Evolutionary conservation across 1,139 yeast species (phyloP).

Genomic region (Hanseniaspora sp.): DNA sequence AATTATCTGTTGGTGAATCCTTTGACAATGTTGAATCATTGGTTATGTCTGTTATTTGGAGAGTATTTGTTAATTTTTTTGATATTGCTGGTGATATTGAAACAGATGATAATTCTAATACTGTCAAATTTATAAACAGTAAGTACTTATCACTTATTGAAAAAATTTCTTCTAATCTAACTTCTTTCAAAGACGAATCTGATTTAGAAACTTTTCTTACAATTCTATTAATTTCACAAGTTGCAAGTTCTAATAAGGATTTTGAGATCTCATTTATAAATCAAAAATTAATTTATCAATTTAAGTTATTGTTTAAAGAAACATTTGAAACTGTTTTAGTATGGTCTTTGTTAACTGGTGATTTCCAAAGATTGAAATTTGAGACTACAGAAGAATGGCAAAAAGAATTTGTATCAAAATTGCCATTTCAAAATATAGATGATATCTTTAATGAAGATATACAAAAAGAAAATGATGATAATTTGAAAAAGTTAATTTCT

Average conservation of each 20-base stretch:
- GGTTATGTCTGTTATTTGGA: slow-evolving; percentile 5
- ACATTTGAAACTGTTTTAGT: slow-evolving; percentile 44
- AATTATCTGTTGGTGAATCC: slow-evolving; percentile 2
- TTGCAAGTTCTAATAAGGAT: neutral
- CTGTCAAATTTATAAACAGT: neutral
- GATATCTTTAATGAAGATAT: slow-evolving; percentile 26
- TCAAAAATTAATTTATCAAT: neutral
- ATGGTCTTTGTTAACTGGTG: slow-evolving; percentile 47
- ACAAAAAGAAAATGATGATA: slow-evolving; percentile 29
- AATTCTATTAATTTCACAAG: neutral
- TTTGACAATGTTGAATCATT: slow-evolving; percentile 1
- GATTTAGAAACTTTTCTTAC: neutral
- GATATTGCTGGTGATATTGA: slow-evolving; percentile 2
- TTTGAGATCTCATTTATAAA: neutral
- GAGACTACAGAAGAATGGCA: slow-evolving; percentile 44
- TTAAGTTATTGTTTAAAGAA: slow-evolving; percentile 31
- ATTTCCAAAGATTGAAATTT: slow-evolving; percentile 32
- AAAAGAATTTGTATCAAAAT: slow-evolving; percentile 38
- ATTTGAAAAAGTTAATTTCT: slow-evolving; percentile 17
- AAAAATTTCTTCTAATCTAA: neutral
- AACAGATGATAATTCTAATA: slow-evolving; percentile 3
- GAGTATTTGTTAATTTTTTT: slow-evolving; percentile 1
- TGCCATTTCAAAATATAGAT: slow-evolving; percentile 44
- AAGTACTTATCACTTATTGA: neutral
- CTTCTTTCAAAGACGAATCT: neutral